Base-by-base conservation (phyloP, 495 filamentous ascomycete genomes). In the Glarea lozoyensis region DNA sequence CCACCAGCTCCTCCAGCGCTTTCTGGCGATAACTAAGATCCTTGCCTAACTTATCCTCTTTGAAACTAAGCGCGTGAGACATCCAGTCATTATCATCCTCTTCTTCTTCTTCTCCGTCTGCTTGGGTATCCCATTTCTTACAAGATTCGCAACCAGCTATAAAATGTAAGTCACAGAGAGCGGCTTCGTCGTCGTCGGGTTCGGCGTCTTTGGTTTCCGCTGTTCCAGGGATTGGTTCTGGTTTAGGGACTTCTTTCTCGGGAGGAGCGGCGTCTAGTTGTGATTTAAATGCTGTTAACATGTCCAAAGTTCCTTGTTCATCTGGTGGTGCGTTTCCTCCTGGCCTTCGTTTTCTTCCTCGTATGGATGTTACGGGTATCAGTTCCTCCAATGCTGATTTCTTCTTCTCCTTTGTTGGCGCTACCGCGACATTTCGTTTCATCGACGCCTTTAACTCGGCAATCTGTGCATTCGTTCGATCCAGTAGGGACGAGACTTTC, bases 121-220 rank as follows among this genome's bases (percentile, higher is more conserved):
- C 72, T 13, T 65, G 65, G 23, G 66, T 67, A 45, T 86, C 79
- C 86, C 89, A 96, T 1, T 79, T 70, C 37, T 75, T 69, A 62
- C 92, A 99, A 25, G 86, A 94, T 46, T 93, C 84, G 60, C 92
- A 99, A 49, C 88, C 81, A 6, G 81, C 81, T 52, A 97, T 89
- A 65, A 95, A 95, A 53, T 95, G 88, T 3, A 95, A 68, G 57
- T 95, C 87, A 55, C 88, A 95, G 12, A 93, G 66, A 30, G 70
- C 69, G 0, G 72, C 71, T 59, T 90, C 84, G 46, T 77, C 78
- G 34, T 86, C 81, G 32, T 78, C 72, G n/a, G 58, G 60, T 30
- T 65, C 61, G 15, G 62, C 58, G 27, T 54, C 43, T 30, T 56
- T 53, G 46, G 32, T 29, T 18, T 42, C 46, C 27, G 17, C 5